A percentile compares a stretch with the other conserved stretches of the same genome.
These are phyloP conservation scores for Debaryomyces nepalensis DNA, from an alignment of 1,139 yeast genomes.

Conservation along the genomic window DNA sequence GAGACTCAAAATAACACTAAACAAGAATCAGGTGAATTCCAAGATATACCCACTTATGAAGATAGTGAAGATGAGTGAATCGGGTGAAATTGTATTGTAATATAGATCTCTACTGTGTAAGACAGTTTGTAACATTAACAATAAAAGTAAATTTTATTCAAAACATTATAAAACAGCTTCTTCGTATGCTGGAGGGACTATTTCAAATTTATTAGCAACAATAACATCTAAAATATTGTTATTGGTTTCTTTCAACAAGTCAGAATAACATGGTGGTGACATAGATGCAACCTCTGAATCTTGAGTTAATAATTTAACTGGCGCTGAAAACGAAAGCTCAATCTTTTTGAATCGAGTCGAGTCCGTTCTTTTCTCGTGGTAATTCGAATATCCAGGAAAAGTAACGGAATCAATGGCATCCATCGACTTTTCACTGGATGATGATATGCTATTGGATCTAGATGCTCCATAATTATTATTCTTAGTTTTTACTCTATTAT, in stretches of 20 bases:
- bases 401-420: conserved; percentile 1
- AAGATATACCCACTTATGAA: conserved; percentile 48
- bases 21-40: conserved; percentile 32
- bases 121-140: conserved; percentile 10
- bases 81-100: conserved; percentile 4
- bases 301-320: conserved; percentile 19
- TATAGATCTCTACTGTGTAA: conserved; percentile 5
- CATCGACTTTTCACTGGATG: conserved; percentile 9
- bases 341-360: conserved; percentile 17
- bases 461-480: neutral
- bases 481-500: conserved; percentile 2
- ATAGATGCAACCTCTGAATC: conserved; percentile 18
- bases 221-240: conserved; percentile 1
- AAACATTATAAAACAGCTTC: conserved; percentile 4
- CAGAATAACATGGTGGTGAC: conserved; percentile 20
- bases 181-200: conserved; percentile 8
- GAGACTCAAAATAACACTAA: conserved; percentile 17
- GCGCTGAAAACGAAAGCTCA: conserved; percentile 22
- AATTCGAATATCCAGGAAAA: conserved; percentile 18
- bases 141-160: neutral
- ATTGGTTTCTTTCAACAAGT: neutral
- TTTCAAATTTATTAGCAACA: conserved; percentile 1
- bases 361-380: conserved; percentile 16
- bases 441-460: conserved; percentile 9
- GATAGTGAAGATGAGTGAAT: conserved; percentile 43